A percentile compares a stretch with the other conserved stretches of the same genome.
phyloP scores from a whole-genome alignment of 108 stramenopile species.

The Cyclotella baltica region DNA sequence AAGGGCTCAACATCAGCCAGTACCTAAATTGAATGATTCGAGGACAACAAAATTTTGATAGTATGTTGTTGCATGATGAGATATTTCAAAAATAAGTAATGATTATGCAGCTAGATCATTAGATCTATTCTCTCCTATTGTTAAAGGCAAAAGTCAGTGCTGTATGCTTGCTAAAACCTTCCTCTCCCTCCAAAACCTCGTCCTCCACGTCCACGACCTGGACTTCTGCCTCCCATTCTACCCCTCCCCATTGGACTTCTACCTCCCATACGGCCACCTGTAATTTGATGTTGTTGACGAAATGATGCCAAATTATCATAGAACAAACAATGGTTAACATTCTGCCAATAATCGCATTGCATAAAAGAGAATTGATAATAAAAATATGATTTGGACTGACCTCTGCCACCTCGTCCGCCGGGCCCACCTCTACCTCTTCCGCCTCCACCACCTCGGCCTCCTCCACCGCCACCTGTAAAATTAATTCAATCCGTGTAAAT shows the following conservation, averaged over 20 bases:
- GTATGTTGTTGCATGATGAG: not conserved
- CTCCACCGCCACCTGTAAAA: constrained; percentile 66
- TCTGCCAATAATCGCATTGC: not conserved
- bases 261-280: constrained; percentile 56
- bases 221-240: constrained; percentile 40
- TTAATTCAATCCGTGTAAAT: not conserved
- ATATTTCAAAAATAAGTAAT: too few relatives aligned
- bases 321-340: not conserved
- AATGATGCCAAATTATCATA: not conserved
- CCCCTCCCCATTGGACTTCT: constrained; percentile 39
- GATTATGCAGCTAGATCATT: too few relatives aligned
- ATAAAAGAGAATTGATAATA: not conserved
- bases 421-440: constrained; percentile 64
- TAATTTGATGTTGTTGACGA: not conserved
- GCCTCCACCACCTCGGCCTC: constrained; percentile 79
- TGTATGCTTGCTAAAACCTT: constrained; percentile 21
- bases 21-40: not conserved
- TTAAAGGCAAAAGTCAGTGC: not conserved
- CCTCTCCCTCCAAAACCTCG: constrained; percentile 48
- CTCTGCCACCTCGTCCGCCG: constrained; percentile 62
- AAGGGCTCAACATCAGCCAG: not conserved
- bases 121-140: not conserved
- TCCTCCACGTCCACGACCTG: constrained; percentile 51
- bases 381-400: constrained; percentile 27
- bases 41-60: not conserved